Conservation (phyloP, 306 rosid genomes). For the Dalbergia cultrata region DNA sequence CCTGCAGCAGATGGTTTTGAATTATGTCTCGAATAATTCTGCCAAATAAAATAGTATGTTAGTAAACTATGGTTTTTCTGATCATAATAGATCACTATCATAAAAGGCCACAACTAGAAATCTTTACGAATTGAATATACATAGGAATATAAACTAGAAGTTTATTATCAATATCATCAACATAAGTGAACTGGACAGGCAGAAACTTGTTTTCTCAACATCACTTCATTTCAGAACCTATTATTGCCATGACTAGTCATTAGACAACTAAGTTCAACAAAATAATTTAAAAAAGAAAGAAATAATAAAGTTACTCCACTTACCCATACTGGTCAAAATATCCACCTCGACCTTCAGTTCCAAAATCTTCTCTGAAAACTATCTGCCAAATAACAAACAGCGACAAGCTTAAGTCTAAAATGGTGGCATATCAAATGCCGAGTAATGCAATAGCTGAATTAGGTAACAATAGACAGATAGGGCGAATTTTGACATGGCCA, state of each 20-base stretch:
- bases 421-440: slow-evolving; percentile 29
- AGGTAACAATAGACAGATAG: slow-evolving; percentile 6
- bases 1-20: slow-evolving; percentile 98
- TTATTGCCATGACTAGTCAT: slow-evolving; percentile 27
- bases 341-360: slow-evolving; percentile 99
- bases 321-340: slow-evolving; percentile 99
- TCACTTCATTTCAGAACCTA: slow-evolving; percentile 34
- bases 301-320: slow-evolving; percentile 26
- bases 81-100: slow-evolving; percentile 29
- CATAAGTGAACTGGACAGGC: slow-evolving; percentile 29
- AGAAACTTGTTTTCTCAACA: slow-evolving; percentile 23
- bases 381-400: slow-evolving; percentile 65
- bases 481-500: neutral
- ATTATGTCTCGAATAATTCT: slow-evolving; percentile 97
- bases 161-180: neutral
- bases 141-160: slow-evolving; percentile 1
- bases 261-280: slow-evolving; percentile 14
- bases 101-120: slow-evolving; percentile 15
- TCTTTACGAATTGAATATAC: neutral
- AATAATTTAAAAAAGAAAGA: slow-evolving; percentile 5
- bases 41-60: slow-evolving; percentile 42
- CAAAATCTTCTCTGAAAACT: slow-evolving; percentile 98
- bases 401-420: slow-evolving; percentile 35
- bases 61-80: slow-evolving; percentile 22
- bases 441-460: slow-evolving; percentile 33